phyloP scores from a whole-genome alignment of 2,329 filamentous ascomycete genomes.

The Trichoderma sp. region DNA sequence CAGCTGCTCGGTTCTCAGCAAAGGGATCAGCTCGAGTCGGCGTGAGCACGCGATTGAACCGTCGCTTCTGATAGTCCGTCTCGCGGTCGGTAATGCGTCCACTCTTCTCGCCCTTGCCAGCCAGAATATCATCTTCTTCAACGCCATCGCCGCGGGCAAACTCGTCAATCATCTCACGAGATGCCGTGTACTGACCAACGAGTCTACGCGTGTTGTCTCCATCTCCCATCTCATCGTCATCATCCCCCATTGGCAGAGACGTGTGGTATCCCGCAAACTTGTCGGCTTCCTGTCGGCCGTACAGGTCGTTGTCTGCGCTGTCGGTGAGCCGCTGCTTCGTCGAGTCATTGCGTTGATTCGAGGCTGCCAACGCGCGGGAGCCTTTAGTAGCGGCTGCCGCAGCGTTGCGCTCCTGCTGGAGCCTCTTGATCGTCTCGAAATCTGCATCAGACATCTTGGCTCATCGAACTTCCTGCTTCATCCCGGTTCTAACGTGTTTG shows the following conservation, averaged over 20 bases:
- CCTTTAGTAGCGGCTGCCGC: slow-evolving; percentile 76
- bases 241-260: slow-evolving; percentile 78
- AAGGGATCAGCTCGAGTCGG: slow-evolving; percentile 86
- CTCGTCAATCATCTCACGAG: slow-evolving; percentile 88
- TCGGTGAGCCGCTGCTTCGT: slow-evolving; percentile 92
- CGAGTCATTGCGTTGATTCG: slow-evolving; percentile 80
- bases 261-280: slow-evolving; percentile 89
- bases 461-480: slow-evolving; percentile 41
- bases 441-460: slow-evolving; percentile 72
- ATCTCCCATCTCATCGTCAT: slow-evolving; percentile 75
- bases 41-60: slow-evolving; percentile 84
- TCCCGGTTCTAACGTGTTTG: slow-evolving; percentile 46
- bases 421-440: slow-evolving; percentile 82
- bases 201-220: slow-evolving; percentile 73
- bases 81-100: slow-evolving; percentile 90
- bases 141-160: slow-evolving; percentile 82
- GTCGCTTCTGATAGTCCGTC: slow-evolving; percentile 95
- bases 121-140: slow-evolving; percentile 87
- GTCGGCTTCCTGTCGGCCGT: slow-evolving; percentile 74
- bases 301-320: slow-evolving; percentile 83
- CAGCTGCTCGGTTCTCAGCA: slow-evolving; percentile 70
- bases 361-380: slow-evolving; percentile 75
- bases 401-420: slow-evolving; percentile 91
- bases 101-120: slow-evolving; percentile 80
- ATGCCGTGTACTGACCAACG: slow-evolving; percentile 94